A percentile compares a stretch with the other conserved stretches of the same genome.
Evolutionary conservation across 192 early-diverging fungal species (phyloP).

Genomic region (Backusella psychrophila): DNA sequence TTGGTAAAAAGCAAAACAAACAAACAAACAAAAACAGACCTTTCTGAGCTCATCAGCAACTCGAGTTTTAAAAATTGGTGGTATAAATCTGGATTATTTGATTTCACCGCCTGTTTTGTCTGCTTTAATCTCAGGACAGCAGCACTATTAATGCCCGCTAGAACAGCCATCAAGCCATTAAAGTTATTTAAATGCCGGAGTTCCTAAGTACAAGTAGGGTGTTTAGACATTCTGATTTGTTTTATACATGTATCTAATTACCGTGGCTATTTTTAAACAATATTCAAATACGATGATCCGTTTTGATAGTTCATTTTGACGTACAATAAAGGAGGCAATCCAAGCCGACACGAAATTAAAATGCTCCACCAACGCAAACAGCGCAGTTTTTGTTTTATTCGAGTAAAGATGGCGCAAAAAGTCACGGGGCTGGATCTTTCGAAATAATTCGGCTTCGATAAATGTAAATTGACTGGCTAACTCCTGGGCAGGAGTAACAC

Average conservation of each 20-base stretch:
- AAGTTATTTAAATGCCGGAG: constrained; percentile 67
- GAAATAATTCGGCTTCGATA: constrained; percentile 63
- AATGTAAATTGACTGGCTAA: constrained; percentile 68
- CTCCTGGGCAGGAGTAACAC: constrained; percentile 44
- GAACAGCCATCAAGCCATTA: constrained; percentile 75
- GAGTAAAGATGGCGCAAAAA: constrained; percentile 9
- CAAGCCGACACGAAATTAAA: constrained; percentile 75
- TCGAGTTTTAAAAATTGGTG: constrained; percentile 59
- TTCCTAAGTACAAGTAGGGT: constrained; percentile 33
- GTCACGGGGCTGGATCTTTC: constrained; percentile 39
- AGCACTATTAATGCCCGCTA: constrained; percentile 66
- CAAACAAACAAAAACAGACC: constrained; percentile 7
- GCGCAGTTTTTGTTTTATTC: constrained; percentile 16
- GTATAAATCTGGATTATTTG: constrained; percentile 41
- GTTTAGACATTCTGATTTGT: background rate
- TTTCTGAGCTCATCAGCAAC: constrained; percentile 65
- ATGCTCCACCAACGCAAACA: constrained; percentile 63
- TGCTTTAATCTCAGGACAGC: constrained; percentile 62
- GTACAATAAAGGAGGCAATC: constrained; percentile 67
- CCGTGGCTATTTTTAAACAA: constrained; percentile 69
- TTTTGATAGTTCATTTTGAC: constrained; percentile 56
- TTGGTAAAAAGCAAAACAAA: background rate
- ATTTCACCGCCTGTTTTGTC: constrained; percentile 51
- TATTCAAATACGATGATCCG: constrained; percentile 65
- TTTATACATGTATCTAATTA: constrained; percentile 13